Evolutionary conservation across 306 rosid genomes (phyloP).

Genomic region (Lagenaria siceraria): DNA sequence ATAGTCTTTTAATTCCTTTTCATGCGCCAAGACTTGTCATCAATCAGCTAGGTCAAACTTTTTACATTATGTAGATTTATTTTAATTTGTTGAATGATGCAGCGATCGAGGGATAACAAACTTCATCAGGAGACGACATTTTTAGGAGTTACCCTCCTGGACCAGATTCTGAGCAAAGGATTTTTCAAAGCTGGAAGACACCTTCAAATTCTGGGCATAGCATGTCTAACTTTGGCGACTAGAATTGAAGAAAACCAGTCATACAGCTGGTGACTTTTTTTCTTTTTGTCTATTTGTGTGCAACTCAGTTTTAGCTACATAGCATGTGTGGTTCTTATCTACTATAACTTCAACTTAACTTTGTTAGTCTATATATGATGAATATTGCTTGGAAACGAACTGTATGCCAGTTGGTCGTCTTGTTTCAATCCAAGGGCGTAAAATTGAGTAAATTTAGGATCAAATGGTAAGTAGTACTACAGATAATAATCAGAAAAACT

Average conservation of each 20-base stretch:
- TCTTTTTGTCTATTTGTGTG: neutral
- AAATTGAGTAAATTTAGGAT: neutral
- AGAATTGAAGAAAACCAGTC: conserved; percentile 94
- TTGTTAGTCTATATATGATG: neutral
- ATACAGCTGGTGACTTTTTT: conserved; percentile 35
- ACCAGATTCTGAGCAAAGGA: conserved; percentile 74
- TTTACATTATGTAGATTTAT: neutral
- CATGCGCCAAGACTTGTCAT: neutral
- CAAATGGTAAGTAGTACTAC: neutral
- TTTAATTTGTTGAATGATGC: conserved; percentile 14
- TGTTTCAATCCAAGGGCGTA: neutral
- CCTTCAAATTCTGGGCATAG: conserved; percentile 74
- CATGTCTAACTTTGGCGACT: conserved; percentile 70
- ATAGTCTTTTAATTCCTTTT: neutral
- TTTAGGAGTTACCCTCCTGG: conserved; percentile 68
- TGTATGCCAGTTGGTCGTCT: neutral
- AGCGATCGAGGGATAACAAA: conserved; percentile 37
- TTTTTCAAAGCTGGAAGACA: conserved; percentile 39
- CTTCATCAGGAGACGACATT: conserved; percentile 81
- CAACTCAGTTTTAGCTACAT: neutral
- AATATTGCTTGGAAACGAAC: neutral
- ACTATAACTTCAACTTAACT: neutral
- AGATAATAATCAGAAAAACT: neutral
- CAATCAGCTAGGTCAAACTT: neutral
- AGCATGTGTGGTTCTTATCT: neutral